Conservation (phyloP, 192 early-diverging fungal genomes). For the Rhizoclosmatium globosum region DNA sequence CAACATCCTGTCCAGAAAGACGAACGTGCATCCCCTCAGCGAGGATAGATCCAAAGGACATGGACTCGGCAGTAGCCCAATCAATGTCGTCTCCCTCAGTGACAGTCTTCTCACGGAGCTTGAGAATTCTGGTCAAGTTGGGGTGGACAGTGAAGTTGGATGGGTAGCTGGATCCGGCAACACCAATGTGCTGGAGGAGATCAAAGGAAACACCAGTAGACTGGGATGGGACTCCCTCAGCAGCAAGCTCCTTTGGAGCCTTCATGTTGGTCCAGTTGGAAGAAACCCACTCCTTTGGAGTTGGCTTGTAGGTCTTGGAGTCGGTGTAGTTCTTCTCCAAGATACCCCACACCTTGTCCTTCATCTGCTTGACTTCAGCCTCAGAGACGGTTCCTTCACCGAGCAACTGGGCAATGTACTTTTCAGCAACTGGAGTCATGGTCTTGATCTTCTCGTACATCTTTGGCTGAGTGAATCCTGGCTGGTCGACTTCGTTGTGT, state of each 20-base stretch:
- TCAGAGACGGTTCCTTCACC: conserved; percentile 83
- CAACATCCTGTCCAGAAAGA: conserved; percentile 96
- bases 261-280: conserved; percentile 93
- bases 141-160: conserved; percentile 86
- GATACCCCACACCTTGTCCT: conserved; percentile 90
- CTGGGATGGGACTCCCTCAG: conserved; percentile 72
- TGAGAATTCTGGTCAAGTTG: conserved; percentile 86
- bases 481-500: conserved; percentile 99
- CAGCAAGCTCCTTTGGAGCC: conserved; percentile 78
- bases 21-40: conserved; percentile 76
- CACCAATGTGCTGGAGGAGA: conserved; percentile 82
- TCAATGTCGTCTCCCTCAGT: conserved; percentile 85
- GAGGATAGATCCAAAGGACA: conserved; percentile 92
- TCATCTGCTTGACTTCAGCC: conserved; percentile 86
- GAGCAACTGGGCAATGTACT: conserved; percentile 86
- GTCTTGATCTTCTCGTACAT: conserved; percentile 93
- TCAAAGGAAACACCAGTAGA: conserved; percentile 77
- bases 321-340: conserved; percentile 91
- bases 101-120: conserved; percentile 82
- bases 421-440: conserved; percentile 84
- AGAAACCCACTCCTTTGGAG: conserved; percentile 93
- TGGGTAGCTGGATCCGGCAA: conserved; percentile 82
- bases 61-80: conserved; percentile 94
- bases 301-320: conserved; percentile 90
- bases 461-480: conserved; percentile 96